phyloP scores from a whole-genome alignment of 345 rosid species.

The Rhizophora mangle region DNA sequence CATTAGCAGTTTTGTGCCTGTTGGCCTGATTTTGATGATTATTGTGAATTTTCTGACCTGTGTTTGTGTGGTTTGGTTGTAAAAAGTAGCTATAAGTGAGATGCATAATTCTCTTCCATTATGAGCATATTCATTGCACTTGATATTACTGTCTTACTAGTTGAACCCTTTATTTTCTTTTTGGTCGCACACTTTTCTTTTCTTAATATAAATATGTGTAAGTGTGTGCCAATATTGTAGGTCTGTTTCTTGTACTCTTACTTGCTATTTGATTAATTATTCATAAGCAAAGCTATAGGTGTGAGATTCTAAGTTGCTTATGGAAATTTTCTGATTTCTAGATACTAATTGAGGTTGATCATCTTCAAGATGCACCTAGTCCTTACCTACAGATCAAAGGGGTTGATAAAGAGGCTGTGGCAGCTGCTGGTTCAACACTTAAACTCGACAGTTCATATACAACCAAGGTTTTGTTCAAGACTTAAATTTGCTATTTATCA shows the following conservation, averaged over 20 bases:
- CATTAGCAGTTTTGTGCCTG: neutral
- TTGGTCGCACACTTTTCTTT: too few species aligned
- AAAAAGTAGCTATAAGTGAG: neutral
- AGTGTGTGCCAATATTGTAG: too few species aligned
- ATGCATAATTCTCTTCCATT: neutral
- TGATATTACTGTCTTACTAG: too few species aligned
- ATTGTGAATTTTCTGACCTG: neutral
- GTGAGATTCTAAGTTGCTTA: conserved; percentile 4
- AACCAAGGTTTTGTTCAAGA: conserved; percentile 64
- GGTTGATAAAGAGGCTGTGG: conserved; percentile 85
- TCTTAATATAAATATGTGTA: too few species aligned
- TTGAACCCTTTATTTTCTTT: too few species aligned
- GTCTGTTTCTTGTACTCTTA: neutral
- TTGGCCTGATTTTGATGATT: neutral
- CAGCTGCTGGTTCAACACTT: conserved; percentile 85
- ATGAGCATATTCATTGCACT: neutral
- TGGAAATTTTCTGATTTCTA: conserved; percentile 22
- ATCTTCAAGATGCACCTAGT: conserved; percentile 73
- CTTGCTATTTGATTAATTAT: neutral
- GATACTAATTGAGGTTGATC: conserved; percentile 95
- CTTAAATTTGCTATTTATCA: neutral
- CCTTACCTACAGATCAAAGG: conserved; percentile 98
- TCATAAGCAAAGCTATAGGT: neutral
- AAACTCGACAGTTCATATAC: conserved; percentile 91
- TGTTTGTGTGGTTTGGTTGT: neutral